Conservation (phyloP, 352 stramenopile species). For the Globisporangium radiosum region DNA sequence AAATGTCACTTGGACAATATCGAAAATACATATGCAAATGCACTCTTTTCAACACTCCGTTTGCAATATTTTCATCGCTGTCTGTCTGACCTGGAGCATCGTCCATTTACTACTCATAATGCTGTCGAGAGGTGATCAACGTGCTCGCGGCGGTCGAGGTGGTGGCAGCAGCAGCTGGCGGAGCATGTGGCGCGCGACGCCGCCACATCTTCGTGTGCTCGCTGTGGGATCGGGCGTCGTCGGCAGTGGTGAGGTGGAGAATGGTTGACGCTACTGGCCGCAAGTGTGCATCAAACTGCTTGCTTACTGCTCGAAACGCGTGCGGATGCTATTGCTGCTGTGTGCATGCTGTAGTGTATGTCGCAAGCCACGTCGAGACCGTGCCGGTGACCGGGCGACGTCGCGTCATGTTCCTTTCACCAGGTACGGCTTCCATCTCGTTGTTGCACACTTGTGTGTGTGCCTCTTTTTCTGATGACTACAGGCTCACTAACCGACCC, state of each 20-base stretch:
- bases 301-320: not conserved
- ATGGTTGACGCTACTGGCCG: too few species aligned
- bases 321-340: not conserved
- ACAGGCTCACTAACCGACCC: too few species aligned
- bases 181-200: constrained; percentile 28
- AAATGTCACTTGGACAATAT: too few species aligned
- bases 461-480: too few species aligned
- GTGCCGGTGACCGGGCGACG: constrained; percentile 49
- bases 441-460: not conserved
- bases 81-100: too few species aligned
- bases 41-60: too few species aligned
- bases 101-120: too few species aligned
- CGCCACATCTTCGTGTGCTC: constrained; percentile 28
- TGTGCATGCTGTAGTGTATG: constrained; percentile 15
- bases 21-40: too few species aligned
- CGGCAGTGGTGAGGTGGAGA: constrained; percentile 2
- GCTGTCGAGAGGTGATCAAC: too few species aligned
- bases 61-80: too few species aligned
- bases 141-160: too few species aligned
- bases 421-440: constrained; percentile 12
- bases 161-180: constrained; percentile 9
- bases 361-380: constrained; percentile 48
- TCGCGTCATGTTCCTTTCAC: constrained; percentile 61
- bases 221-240: constrained; percentile 10
- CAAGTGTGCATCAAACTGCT: not conserved